Evolutionary conservation across 345 rosid species (phyloP).

Genomic region (Eucalyptus curtisii): DNA sequence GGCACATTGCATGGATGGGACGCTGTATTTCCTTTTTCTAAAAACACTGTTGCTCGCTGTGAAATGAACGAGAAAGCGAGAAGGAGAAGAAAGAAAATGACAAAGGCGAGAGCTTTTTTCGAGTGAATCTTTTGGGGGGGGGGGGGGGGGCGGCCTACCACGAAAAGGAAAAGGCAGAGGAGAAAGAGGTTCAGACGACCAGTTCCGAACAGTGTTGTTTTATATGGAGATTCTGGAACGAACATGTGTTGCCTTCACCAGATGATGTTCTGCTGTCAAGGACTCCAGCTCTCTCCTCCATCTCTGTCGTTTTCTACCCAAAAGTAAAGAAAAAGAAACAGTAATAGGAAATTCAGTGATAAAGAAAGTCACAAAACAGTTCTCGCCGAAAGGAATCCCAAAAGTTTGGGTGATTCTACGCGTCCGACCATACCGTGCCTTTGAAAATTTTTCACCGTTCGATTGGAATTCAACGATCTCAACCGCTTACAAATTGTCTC

Average conservation of each 20-base stretch:
- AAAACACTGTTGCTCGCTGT: background rate
- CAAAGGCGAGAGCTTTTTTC: background rate
- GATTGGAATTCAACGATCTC: background rate
- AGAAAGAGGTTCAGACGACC: background rate
- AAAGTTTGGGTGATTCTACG: background rate
- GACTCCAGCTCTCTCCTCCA: background rate
- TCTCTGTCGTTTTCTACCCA: background rate
- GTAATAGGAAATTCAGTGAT: too few relatives aligned
- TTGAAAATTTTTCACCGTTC: background rate
- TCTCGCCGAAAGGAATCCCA: background rate
- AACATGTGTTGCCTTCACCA: background rate
- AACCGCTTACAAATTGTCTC: background rate
- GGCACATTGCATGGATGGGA: background rate
- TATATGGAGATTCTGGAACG: background rate
- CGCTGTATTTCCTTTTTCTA: background rate
- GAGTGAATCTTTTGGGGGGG: background rate
- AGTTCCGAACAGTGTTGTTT: background rate
- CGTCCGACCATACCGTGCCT: background rate
- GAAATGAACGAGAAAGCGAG: background rate
- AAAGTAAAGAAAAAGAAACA: too few relatives aligned
- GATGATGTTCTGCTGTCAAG: background rate
- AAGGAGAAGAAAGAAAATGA: background rate
- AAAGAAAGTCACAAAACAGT: background rate
- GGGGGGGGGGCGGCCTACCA: background rate
- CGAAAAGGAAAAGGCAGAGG: background rate